Base-by-base conservation (phyloP, 495 filamentous ascomycete species). In the Talaromyces stipitatus region DNA sequence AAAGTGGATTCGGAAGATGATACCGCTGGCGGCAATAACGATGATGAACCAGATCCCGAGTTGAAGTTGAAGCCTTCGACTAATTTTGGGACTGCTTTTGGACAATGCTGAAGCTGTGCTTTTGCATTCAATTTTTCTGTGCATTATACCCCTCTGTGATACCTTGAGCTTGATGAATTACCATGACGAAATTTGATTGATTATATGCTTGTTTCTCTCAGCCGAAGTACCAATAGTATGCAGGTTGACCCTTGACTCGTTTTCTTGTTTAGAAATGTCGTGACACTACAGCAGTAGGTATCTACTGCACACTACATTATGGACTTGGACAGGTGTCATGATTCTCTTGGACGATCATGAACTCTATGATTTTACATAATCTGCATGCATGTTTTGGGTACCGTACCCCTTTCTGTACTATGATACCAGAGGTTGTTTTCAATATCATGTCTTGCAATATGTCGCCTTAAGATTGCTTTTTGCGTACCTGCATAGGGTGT, bases 11-110 rank as follows among this genome's bases (percentile, higher is more conserved):
- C 16, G 26, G 43, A 50, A 14, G 43, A 57, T 32, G 27, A 59
- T 12, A 54, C 64, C 60, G 54, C 58, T 41, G 57, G 61, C 50
- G 67, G 68, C 28, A n/a, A n/a, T n/a, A n/a, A n/a, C n/a, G 70
- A 66, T 4, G 72, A 78, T n/a, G 74, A 76, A 50, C 66, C 66
- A 29, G 81, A 83, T 12, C 73, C 84, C 22, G 78, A 80, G 33
- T 67, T 85, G 36, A 84, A 78, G 64, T 69, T 87, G 60, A 85
- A 74, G 56, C 70, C 69, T 14, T 76, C 77, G n/a, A 81, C 70
- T 48, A 87, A 87, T 65, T 87, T 87, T 71, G 84, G 84, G 36
- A 75, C 72, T 23, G 75, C 72, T 7, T 78, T 76, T 69, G 75
- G 75, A n/a, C 29, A 43, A 56, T 45, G 33, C 30, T 20, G 41